Conservation (phyloP, 2,329 filamentous ascomycete genomes). For the Penicillium sp. region DNA sequence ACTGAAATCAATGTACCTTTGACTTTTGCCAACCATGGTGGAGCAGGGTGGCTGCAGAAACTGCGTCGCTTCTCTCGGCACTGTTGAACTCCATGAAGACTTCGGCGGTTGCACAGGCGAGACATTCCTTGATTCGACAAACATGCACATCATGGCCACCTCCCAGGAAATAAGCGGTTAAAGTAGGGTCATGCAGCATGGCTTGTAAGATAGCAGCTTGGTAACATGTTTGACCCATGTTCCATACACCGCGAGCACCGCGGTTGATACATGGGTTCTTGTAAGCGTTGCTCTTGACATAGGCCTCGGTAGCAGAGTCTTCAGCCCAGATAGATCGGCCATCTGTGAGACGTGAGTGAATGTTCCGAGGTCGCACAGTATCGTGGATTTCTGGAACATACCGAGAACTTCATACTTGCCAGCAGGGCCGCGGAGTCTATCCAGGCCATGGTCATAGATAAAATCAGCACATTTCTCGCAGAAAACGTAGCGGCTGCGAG, state of each 20-base stretch:
- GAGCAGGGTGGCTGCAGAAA: constrained; percentile 83
- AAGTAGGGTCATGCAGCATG: constrained; percentile 86
- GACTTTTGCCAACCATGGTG: constrained; percentile 55
- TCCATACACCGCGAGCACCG: constrained; percentile 88
- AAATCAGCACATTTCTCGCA: constrained; percentile 43
- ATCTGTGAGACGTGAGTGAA: constrained; percentile 12
- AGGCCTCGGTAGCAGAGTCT: constrained; percentile 64
- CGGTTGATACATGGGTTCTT: constrained; percentile 79
- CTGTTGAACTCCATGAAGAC: constrained; percentile 62
- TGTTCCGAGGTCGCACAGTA: background rate
- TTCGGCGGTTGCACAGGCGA: constrained; percentile 59
- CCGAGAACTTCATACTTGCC: constrained; percentile 17
- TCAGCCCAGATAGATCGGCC: constrained; percentile 38
- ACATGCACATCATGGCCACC: constrained; percentile 79
- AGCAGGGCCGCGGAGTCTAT: constrained; percentile 31
- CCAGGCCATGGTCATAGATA: constrained; percentile 42
- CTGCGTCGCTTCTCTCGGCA: constrained; percentile 70
- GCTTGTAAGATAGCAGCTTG: constrained; percentile 95
- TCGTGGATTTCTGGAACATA: background rate
- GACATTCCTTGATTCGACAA: constrained; percentile 56
- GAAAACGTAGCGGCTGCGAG: constrained; percentile 38
- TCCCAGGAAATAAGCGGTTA: constrained; percentile 86
- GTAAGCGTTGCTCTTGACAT: constrained; percentile 73
- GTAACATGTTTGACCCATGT: constrained; percentile 97
- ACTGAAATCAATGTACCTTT: constrained; percentile 12